These are phyloP conservation scores for Tremella fuciformis DNA, from an alignment of 768 basidiomycete genomes.

Conservation along the genomic window DNA sequence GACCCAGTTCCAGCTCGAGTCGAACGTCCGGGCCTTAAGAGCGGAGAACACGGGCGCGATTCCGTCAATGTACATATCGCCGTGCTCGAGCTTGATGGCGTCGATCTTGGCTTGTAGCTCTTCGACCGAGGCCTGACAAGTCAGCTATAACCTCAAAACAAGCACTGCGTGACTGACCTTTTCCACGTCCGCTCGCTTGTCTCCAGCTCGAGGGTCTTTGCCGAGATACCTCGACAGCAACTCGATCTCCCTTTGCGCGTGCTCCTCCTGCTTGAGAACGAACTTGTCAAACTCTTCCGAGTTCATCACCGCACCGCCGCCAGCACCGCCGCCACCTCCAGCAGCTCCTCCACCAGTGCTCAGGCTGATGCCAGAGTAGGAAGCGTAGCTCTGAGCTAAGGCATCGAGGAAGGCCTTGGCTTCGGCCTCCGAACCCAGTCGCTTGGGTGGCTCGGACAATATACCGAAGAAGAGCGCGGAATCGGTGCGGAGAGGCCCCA, in stretches of 20 bases:
- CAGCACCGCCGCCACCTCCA: slow-evolving; percentile 61
- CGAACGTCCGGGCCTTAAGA: slow-evolving; percentile 94
- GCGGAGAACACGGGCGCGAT: slow-evolving; percentile 93
- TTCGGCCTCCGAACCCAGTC: slow-evolving; percentile 82
- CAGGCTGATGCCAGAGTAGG: slow-evolving; percentile 81
- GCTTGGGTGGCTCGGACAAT: slow-evolving; percentile 90
- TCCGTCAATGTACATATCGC: slow-evolving; percentile 87
- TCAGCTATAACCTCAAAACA: slow-evolving; percentile 8
- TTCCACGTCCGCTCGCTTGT: slow-evolving; percentile 81
- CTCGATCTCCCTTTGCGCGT: slow-evolving; percentile 89
- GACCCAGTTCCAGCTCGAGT: slow-evolving; percentile 99
- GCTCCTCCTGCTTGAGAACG: slow-evolving; percentile 86
- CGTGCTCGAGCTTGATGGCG: slow-evolving; percentile 84
- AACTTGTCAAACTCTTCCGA: slow-evolving; percentile 98
- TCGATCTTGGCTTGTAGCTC: slow-evolving; percentile 83
- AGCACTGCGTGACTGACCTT: slow-evolving; percentile 62
- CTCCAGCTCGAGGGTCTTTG: slow-evolving; percentile 87
- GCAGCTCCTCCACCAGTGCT: slow-evolving; percentile 65
- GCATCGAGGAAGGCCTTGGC: slow-evolving; percentile 90
- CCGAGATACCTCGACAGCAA: slow-evolving; percentile 95
- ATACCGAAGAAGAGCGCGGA: slow-evolving; percentile 85
- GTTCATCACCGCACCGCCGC: slow-evolving; percentile 79
- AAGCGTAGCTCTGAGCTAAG: slow-evolving; percentile 79
- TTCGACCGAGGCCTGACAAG: slow-evolving; percentile 28
- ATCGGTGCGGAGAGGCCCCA: slow-evolving; percentile 86